Evolutionary conservation across 1,284 basidiomycete species (phyloP).

Genomic region (Bjerkandera adusta): DNA sequence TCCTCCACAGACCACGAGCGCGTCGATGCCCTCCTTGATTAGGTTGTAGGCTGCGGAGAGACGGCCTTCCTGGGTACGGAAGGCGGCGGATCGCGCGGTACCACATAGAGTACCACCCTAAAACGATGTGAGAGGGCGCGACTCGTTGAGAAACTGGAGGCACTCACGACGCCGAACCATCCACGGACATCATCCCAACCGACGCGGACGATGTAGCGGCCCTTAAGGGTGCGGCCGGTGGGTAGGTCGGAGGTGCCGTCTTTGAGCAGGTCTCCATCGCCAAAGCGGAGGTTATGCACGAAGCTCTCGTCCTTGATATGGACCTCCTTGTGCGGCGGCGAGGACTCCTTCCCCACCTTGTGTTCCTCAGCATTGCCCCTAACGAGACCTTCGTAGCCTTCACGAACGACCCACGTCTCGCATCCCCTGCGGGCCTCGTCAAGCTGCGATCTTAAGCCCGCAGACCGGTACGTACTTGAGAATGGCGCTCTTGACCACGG

Average conservation of each 20-base stretch:
- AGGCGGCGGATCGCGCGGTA: conserved; percentile 87
- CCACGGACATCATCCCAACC: conserved; percentile 98
- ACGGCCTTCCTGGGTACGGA: conserved; percentile 87
- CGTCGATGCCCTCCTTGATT: conserved; percentile 95
- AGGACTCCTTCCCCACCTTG: conserved; percentile 24
- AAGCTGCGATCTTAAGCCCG: no score
- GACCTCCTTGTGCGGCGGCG: conserved; percentile 21
- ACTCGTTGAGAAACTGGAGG: not conserved
- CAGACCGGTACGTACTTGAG: conserved; percentile 58
- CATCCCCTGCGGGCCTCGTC: no score
- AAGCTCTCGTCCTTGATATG: conserved; percentile 41
- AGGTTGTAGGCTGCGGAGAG: conserved; percentile 87
- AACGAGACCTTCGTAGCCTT: conserved; percentile 96
- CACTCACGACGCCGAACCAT: conserved; percentile 83
- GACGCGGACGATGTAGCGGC: conserved; percentile 92
- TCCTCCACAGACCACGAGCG: conserved; percentile 94
- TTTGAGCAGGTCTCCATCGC: conserved; percentile 85
- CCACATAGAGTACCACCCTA: conserved; percentile 97
- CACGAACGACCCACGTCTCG: conserved; percentile 91
- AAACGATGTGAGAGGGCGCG: not conserved
- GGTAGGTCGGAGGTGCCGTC: conserved; percentile 87
- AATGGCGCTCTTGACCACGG: conserved; percentile 88
- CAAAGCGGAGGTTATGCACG: conserved; percentile 77
- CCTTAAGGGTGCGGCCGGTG: conserved; percentile 74
- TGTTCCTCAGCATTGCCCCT: conserved; percentile 56